Conservation (phyloP, 768 basidiomycete species). For the Gymnopilus junonius region DNA sequence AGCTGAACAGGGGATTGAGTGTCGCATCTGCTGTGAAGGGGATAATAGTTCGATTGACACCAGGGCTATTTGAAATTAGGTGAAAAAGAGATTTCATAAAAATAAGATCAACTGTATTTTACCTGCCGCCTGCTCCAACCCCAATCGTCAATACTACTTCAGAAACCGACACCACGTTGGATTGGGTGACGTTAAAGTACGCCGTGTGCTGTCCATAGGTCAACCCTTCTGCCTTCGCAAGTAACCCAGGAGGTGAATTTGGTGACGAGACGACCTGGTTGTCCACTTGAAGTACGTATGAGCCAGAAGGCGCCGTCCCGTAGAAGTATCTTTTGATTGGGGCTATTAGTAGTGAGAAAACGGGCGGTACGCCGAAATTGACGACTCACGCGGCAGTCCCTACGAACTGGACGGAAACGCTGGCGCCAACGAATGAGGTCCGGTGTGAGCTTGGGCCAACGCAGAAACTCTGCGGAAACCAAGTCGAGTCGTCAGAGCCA, state of each 20-base stretch:
- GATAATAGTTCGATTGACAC: neutral
- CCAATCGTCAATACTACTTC: neutral
- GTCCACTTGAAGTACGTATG: neutral
- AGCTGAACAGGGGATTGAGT: neutral
- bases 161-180: neutral
- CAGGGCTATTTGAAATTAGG: too few relatives aligned
- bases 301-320: neutral
- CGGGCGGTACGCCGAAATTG: too few relatives aligned
- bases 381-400: conserved; percentile 10
- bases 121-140: neutral
- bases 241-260: neutral
- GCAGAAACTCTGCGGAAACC: conserved; percentile 4
- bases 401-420: neutral
- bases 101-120: neutral
- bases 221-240: neutral
- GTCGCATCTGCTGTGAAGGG: neutral
- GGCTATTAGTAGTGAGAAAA: neutral
- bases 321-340: neutral
- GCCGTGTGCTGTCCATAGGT: neutral
- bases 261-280: neutral
- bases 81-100: too few relatives aligned
- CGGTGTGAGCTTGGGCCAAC: neutral
- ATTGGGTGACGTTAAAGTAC: conserved; percentile 1
- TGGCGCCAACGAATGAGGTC: neutral
- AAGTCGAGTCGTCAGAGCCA: neutral